Evolutionary conservation across 1,139 yeast genomes (phyloP).

Genomic region (Arxiozyma slooffiae): DNA sequence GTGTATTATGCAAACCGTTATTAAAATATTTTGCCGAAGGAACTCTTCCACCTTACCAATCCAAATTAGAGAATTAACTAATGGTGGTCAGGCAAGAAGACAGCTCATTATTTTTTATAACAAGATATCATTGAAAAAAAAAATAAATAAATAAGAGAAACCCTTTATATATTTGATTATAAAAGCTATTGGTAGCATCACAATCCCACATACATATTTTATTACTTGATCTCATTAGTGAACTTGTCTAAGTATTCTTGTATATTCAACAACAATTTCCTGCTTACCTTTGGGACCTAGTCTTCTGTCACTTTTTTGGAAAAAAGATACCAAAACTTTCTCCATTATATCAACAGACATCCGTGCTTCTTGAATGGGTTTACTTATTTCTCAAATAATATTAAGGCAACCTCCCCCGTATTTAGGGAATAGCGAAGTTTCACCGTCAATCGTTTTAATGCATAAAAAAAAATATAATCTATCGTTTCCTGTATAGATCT

Average conservation of each 20-base stretch:
- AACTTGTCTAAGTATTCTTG: slow-evolving; percentile 52
- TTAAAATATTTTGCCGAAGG: too few relatives aligned
- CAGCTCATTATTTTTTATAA: too few relatives aligned
- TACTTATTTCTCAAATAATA: neutral
- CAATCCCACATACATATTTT: too few relatives aligned
- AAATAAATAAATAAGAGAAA: too few relatives aligned
- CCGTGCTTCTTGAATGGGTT: neutral
- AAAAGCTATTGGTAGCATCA: too few relatives aligned
- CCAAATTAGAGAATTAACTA: neutral
- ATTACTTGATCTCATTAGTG: slow-evolving; percentile 44
- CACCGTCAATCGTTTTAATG: neutral
- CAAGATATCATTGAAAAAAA: too few relatives aligned
- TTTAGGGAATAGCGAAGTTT: neutral
- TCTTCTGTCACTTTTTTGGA: slow-evolving; percentile 39
- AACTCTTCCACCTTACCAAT: too few relatives aligned
- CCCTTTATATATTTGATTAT: too few relatives aligned
- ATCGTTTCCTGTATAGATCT: neutral
- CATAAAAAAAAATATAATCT: slow-evolving; percentile 2
- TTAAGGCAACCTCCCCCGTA: neutral
- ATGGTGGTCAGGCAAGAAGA: too few relatives aligned
- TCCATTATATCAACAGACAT: slow-evolving; percentile 43
- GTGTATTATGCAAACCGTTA: too few relatives aligned
- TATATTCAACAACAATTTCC: slow-evolving; percentile 41
- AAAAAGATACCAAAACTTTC: slow-evolving; percentile 44
- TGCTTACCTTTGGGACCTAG: slow-evolving; percentile 33